Base-by-base conservation (phyloP, 306 rosid genomes). In the Prunus mongolica region DNA sequence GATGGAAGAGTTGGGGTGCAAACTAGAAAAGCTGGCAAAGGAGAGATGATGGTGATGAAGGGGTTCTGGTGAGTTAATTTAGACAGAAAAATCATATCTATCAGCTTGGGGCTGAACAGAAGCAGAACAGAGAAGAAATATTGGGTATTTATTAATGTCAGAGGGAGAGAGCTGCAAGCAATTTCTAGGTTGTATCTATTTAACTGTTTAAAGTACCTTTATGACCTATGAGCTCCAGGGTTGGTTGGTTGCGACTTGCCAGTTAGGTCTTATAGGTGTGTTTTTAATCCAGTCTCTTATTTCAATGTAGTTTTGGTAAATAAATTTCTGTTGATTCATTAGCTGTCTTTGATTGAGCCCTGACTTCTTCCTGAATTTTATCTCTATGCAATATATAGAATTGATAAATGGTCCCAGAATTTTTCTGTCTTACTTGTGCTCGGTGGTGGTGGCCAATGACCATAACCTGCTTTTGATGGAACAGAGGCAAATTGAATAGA, bases 91-190 rank as follows among this genome's bases (percentile, higher is more conserved):
- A 65, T 49, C 65, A 58, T 64, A 78, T 74, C 79, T 73, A 78
- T 83, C 87, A 70, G 82, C 65, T 68, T 73, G 78, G 71, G 76
- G 84, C 83, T 76, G 54, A 60, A 76, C 50, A 75, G 60, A 54
- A 41, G 46, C 69, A 74, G 20, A 55, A 64, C 61, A 38, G 52
- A 44, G 13, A 51, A 44, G 41, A 52, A 72, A 47, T 55, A 65
- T 77, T 62, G 30, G 58, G 67, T 77, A 82, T 70, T 79, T 81
- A 76, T 68, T 61, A 0, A 51, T 72, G n/a, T 30, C 52, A 58
- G 74, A 34, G 86, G 69, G 61, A 24, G 72, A 18, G 28, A 67
- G 47, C 41, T 47, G 46, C 74, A 28, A 32, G 13, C 44, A 5
- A 41, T 65, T 60, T 74, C 56, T 27, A 4, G 63, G 73, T 78